Evolutionary conservation across 164 flowering plant species (phyloP).

Genomic region (Vitis rotundifolia): DNA sequence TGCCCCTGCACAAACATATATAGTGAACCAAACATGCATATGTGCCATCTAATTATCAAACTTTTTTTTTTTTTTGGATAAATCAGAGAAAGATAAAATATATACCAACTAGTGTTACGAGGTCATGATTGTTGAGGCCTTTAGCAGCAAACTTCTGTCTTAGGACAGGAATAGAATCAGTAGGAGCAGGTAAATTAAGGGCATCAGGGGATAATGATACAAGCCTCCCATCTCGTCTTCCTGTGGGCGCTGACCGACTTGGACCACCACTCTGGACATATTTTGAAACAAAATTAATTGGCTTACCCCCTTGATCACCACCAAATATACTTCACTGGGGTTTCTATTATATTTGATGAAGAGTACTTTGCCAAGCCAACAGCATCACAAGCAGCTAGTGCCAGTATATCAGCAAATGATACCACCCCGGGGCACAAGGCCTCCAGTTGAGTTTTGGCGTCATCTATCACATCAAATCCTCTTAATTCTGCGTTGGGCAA

Average conservation of each 20-base stretch:
- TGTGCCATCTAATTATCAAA: constrained; percentile 17
- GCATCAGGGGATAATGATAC: constrained; percentile 50
- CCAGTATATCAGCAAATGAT: constrained; percentile 73
- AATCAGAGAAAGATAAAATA: not conserved
- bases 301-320: too few species aligned
- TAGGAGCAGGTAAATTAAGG: constrained; percentile 53
- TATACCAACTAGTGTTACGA: constrained; percentile 76
- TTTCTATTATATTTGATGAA: too few species aligned
- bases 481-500: constrained; percentile 53
- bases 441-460: constrained; percentile 67
- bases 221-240: constrained; percentile 68
- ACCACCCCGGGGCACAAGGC: constrained; percentile 61
- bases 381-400: constrained; percentile 74
- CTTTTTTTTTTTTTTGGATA: not conserved
- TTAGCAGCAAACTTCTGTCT: constrained; percentile 61
- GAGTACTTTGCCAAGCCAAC: constrained; percentile 49
- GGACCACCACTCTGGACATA: constrained; percentile 55
- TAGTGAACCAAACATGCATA: constrained; percentile 16
- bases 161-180: constrained; percentile 56
- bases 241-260: constrained; percentile 69
- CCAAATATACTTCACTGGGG: too few species aligned
- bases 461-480: constrained; percentile 70
- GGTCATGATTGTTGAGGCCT: constrained; percentile 69
- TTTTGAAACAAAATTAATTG: too few species aligned
- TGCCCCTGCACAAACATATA: constrained; percentile 64